Conservation (phyloP, 1,284 basidiomycete species). For the Coniferiporia sulphurascens region DNA sequence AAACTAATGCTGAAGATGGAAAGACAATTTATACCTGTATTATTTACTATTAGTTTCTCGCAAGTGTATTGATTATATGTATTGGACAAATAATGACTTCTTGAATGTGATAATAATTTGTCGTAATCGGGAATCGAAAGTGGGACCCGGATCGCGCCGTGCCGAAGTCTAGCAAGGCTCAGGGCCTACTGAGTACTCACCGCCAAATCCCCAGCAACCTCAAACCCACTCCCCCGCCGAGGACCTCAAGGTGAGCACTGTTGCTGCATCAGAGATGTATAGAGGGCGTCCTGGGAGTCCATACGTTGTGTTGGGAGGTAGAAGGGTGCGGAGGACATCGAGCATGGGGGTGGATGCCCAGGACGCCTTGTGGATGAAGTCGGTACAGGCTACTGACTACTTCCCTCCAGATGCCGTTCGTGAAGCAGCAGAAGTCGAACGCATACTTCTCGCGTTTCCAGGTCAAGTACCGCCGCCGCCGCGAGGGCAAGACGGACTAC, state of each 20-base stretch:
- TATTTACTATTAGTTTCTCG: too few relatives aligned
- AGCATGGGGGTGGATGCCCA: constrained; percentile 4
- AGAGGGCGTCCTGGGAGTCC: neutral
- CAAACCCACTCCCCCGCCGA: constrained; percentile 6
- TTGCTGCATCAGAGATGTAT: neutral
- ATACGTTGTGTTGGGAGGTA: neutral
- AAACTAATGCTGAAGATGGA: neutral
- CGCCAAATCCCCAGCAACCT: neutral
- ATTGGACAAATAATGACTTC: neutral
- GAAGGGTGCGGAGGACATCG: neutral
- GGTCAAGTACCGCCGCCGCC: constrained; percentile 91
- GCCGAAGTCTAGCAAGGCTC: neutral
- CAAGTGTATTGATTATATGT: neutral
- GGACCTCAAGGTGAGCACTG: constrained; percentile 19
- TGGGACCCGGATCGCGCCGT: neutral
- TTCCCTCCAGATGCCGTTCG: constrained; percentile 73
- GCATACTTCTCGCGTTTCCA: constrained; percentile 98
- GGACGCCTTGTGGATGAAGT: constrained; percentile 1
- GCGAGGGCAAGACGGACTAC: constrained; percentile 99
- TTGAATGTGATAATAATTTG: neutral
- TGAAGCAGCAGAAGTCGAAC: constrained; percentile 83
- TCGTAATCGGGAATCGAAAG: neutral
- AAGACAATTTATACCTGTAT: too few relatives aligned
- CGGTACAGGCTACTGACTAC: neutral
- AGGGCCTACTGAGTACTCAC: neutral